Evolutionary conservation across 148 eudicot species (phyloP), one percentile per base, ranked within the genome.

Genomic region (Talinum fruticosum): DNA sequence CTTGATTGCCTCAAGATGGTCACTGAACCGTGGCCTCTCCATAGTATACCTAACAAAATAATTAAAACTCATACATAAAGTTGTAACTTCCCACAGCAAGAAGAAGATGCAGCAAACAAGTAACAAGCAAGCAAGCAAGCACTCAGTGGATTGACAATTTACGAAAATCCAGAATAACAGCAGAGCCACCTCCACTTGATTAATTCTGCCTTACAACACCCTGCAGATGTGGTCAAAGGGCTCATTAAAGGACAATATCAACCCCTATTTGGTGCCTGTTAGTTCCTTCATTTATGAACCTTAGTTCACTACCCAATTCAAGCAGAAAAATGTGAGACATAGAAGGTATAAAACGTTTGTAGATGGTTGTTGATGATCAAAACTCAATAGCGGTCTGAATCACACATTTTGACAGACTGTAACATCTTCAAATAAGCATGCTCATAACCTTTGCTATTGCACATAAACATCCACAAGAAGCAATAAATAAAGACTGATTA

Each of bases 1-100:
- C 84, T 96, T 96, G 88, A 96, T 91, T 71, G 97, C 97, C 45
- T 96, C 99, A 62, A 96, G 91, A 87, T 96, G 97, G 83, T 96
- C 99, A 73, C 86, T 86, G 82, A 96, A 96, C 68, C 99, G 84
- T 30, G 99, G 99, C 77, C 93, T 86, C 76, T 96, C 99, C 94
- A 91, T 88, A 14, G 99, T 96, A 78, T 96, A 96, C 88, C 99
- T 96, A 78, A 71, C 10, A 45, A 78, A 44, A 65, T 24, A 23
- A 51, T 41, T 14, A 41, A 41, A 41, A 41, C 12, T 41, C 47
- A 41, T 12, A 24, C 29, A 51, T 76, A 8, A 59, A 75, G 77
- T 62, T 77, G 74, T 35, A 66, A 66, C 73, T 18, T 15, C 66
- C 53, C 2, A 33, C 62, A 38, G 21, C 15, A 16, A 29, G 41